Percentiles rank a stretch among this genome's conserved stretches.
phyloP scores from a whole-genome alignment of 2,329 filamentous ascomycete species.

The Monascus ruber region DNA sequence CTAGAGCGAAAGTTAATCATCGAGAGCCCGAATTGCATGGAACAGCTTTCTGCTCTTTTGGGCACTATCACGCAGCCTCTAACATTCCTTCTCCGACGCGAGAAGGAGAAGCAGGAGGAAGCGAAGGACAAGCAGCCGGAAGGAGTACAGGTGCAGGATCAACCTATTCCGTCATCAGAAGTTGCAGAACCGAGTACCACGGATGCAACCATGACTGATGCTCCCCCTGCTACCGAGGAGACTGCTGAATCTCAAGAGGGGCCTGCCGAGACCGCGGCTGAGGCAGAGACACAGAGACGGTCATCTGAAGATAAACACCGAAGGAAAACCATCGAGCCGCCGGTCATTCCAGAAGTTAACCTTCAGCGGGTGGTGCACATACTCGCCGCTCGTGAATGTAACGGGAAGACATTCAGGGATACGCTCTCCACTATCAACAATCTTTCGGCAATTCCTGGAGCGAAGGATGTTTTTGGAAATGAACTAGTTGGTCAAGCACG shows the following conservation, averaged over 20 bases:
- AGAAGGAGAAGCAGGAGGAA: conserved; percentile 56
- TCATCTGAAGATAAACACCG: conserved; percentile 40
- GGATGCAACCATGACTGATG: conserved; percentile 32
- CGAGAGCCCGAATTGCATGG: conserved; percentile 96
- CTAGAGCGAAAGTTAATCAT: conserved; percentile 92
- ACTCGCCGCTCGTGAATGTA: conserved; percentile 89
- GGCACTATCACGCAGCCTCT: conserved; percentile 82
- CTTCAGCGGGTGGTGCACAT: conserved; percentile 92
- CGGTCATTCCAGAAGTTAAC: conserved; percentile 78
- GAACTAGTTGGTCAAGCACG: conserved; percentile 85
- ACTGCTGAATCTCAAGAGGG: conserved; percentile 16
- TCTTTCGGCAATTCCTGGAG: conserved; percentile 80
- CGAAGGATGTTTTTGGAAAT: conserved; percentile 81
- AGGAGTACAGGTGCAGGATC: conserved; percentile 14
- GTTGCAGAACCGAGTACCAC: conserved; percentile 11
- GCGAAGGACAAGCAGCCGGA: conserved; percentile 27
- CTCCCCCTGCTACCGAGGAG: conserved; percentile 19
- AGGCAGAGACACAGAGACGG: conserved; percentile 28
- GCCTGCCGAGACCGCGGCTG: conserved; percentile 19
- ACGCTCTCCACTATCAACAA: conserved; percentile 98
- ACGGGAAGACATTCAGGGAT: conserved; percentile 94
- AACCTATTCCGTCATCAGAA: conserved; percentile 16
- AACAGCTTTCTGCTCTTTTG: conserved; percentile 74
- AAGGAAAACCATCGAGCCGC: conserved; percentile 60
- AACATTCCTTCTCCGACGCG: conserved; percentile 67